Base-by-base conservation (phyloP, 345 rosid genomes). In the Aegle marmelos region DNA sequence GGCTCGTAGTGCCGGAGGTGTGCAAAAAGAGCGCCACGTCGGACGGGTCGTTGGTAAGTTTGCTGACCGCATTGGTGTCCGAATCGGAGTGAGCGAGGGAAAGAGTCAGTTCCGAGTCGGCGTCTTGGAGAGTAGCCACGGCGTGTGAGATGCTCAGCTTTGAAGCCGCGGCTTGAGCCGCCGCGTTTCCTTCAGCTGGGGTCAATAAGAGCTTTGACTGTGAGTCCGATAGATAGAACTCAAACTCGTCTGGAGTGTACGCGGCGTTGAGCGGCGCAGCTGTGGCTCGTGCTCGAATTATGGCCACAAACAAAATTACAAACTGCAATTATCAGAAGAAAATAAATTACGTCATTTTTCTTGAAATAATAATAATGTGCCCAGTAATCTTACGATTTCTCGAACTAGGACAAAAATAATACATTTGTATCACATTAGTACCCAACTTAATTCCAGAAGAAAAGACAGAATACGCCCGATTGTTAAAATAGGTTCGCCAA, bases 1-100 rank as follows among this genome's bases (percentile, higher is more conserved):
- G 88, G 90, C 95, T 90, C 39, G 95, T 91, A 30, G 95, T 90
- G 54, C 95, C 93, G 1, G 95, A 91, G 24, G 95, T 91, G 79
- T 91, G 95, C 48, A 91, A 89, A 69, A 91, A 91, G 53, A 90
- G 89, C 2, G 98, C 88, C 21, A 73, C 83, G 72, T 94, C 98
- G 1, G 92, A 85, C 0, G 97, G 87, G 41, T 82, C 89, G 34
- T 92, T 92, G 41, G 71, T 74, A 68, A 86, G 54, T 33, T 79
- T 79, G 24, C 78, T 2, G 7, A 82, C 37, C 4, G 57, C 77
- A 66, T 82, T 84, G 30, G 50, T 68, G 27, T 13, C 81, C 0
- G 84, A 73, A 21, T 67, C 79, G 21, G 83, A 63, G 16, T 24
- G 63, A n/a, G 75, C 6, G 6, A 87, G 75, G 27, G 90, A 83